These are phyloP conservation scores for Oryza rufipogon DNA, from an alignment of 176 grass and related monocot genomes.

Conservation along the genomic window DNA sequence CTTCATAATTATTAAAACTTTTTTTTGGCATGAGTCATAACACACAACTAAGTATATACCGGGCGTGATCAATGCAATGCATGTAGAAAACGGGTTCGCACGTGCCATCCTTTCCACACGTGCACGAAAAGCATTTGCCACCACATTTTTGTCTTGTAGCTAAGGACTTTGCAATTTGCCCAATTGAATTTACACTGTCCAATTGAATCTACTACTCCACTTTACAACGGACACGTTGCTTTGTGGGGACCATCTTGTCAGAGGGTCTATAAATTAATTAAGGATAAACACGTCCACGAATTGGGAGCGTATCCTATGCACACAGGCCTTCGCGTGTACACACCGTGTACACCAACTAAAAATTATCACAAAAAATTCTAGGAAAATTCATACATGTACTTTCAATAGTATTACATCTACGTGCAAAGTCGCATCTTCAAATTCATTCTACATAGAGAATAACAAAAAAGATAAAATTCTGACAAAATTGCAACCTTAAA, in stretches of 20 bases:
- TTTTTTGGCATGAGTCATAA: neutral
- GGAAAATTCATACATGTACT: no score
- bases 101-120: neutral
- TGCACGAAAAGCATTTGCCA: neutral
- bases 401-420: no score
- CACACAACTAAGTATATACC: neutral
- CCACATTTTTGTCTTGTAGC: neutral
- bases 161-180: neutral
- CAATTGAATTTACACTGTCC: neutral
- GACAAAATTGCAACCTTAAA: no score
- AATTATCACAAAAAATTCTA: no score
- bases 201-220: neutral
- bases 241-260: neutral
- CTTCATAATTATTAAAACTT: no score
- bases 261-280: neutral
- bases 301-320: no score
- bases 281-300: neutral
- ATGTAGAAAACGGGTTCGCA: neutral
- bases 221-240: no score
- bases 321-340: no score
- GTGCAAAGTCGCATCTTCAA: no score
- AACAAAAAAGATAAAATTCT: no score
- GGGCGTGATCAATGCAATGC: neutral
- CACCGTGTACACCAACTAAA: no score
- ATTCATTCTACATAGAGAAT: no score